These are phyloP conservation scores for Flagelloscypha sp. DNA, from an alignment of 768 basidiomycete genomes.

Conservation along the genomic window DNA sequence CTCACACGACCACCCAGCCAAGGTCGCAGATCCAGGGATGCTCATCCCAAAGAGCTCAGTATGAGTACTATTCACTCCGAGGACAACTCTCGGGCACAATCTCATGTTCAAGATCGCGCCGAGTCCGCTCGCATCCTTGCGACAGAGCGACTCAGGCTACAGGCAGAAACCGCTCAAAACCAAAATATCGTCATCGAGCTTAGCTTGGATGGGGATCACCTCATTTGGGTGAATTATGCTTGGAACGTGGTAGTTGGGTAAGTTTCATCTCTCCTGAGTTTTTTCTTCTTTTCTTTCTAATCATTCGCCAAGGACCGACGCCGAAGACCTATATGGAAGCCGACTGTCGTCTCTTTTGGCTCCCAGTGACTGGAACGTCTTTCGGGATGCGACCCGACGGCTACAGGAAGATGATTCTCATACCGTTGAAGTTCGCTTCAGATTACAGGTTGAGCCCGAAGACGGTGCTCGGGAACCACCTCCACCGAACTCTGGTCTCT, in stretches of 20 bases:
- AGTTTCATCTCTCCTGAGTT: constrained; percentile 19
- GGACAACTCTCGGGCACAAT: constrained; percentile 23
- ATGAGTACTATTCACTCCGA: constrained; percentile 23
- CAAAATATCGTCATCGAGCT: constrained; percentile 96
- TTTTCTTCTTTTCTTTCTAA: constrained; percentile 8
- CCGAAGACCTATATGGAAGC: constrained; percentile 66
- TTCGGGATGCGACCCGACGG: constrained; percentile 77
- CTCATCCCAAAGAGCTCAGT: constrained; percentile 41
- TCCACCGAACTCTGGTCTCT: constrained; percentile 40
- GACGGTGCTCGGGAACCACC: constrained; percentile 43
- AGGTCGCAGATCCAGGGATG: constrained; percentile 49
- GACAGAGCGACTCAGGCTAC: constrained; percentile 78
- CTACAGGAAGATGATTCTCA: constrained; percentile 88
- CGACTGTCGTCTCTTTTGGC: constrained; percentile 79
- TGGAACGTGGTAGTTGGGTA: constrained; percentile 91
- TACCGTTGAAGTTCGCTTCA: constrained; percentile 88
- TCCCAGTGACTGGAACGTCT: constrained; percentile 72
- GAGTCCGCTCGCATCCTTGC: constrained; percentile 81
- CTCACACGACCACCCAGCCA: constrained; percentile 42
- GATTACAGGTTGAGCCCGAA: constrained; percentile 66
- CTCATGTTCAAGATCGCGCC: constrained; percentile 46
- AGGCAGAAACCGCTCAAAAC: constrained; percentile 92
- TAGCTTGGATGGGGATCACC: constrained; percentile 86
- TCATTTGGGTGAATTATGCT: constrained; percentile 94
- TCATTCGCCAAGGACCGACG: constrained; percentile 55